Evolutionary conservation across 2,329 filamentous ascomycete species (phyloP).

Genomic region (Scopulariopsis brevicaulis): DNA sequence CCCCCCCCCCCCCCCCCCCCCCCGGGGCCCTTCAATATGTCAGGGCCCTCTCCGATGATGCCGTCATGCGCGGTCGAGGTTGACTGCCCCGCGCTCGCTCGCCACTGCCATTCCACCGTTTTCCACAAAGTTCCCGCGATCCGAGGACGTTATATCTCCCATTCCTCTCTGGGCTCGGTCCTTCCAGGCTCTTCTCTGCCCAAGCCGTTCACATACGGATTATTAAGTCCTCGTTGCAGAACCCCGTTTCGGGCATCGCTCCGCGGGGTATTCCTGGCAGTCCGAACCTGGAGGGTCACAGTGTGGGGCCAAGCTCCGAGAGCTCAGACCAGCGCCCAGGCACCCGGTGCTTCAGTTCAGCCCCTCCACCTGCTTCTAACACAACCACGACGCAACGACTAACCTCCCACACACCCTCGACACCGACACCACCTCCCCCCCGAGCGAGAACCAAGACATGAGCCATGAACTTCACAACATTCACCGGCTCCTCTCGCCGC

Average conservation of each 20-base stretch:
- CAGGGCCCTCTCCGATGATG: not conserved
- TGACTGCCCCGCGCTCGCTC: not conserved
- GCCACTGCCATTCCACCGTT: slow-evolving; percentile 1
- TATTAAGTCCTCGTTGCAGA: not conserved
- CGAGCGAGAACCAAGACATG: not conserved
- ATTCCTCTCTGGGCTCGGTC: not conserved
- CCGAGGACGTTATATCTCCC: not conserved
- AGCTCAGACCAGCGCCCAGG: not conserved
- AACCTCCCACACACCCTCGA: not conserved
- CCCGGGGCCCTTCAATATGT: no score
- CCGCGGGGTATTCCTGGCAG: no score
- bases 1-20: no score
- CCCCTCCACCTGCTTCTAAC: not conserved
- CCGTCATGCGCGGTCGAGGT: not conserved
- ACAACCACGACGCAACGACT: not conserved
- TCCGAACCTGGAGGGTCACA: not conserved
- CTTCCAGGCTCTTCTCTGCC: not conserved
- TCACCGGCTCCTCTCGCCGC: slow-evolving; percentile 77
- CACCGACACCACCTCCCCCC: not conserved
- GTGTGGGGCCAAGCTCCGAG: not conserved
- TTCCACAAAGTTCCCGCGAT: not conserved
- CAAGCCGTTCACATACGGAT: not conserved
- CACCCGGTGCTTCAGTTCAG: not conserved
- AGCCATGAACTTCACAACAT: slow-evolving; percentile 55
- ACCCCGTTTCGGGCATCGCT: not conserved